These are phyloP conservation scores for Aspergillus sp. DNA, from an alignment of 2,329 filamentous ascomycete genomes.

Conservation along the genomic window DNA sequence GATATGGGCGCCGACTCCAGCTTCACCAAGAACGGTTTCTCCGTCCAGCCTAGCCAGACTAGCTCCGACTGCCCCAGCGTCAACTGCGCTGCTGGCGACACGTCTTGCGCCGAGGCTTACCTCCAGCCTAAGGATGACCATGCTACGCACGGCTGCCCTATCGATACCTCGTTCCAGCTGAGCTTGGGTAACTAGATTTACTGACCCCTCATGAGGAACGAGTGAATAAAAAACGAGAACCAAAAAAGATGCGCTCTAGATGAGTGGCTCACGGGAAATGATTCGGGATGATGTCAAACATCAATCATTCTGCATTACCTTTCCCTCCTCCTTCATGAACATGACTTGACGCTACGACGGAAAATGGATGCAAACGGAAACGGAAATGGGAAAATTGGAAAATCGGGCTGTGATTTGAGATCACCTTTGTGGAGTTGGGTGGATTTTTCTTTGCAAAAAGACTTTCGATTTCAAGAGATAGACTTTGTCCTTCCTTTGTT, in stretches of 20 bases:
- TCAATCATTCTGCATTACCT: too few species aligned
- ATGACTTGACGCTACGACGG: too few species aligned
- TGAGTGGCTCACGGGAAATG: neutral
- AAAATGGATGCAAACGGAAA: too few species aligned
- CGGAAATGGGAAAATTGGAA: too few species aligned
- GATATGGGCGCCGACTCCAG: constrained; percentile 28
- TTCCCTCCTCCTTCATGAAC: too few species aligned
- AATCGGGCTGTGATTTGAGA: too few species aligned
- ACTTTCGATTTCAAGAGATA: neutral
- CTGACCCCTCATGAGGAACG: neutral
- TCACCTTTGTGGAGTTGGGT: too few species aligned
- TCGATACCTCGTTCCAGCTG: constrained; percentile 33
- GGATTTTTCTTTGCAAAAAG: too few species aligned
- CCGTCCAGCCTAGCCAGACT: constrained; percentile 23
- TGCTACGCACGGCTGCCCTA: constrained; percentile 43
- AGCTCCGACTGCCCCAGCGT: constrained; percentile 32
- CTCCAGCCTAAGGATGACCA: constrained; percentile 40
- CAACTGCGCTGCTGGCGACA: constrained; percentile 36
- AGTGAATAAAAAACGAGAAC: too few species aligned
- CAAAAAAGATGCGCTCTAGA: neutral
- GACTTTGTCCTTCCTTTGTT: neutral
- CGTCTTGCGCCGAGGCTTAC: constrained; percentile 39
- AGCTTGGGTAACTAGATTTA: constrained; percentile 29
- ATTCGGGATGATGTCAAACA: too few species aligned
- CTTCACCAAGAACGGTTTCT: constrained; percentile 37